phyloP scores from a whole-genome alignment of 192 early-diverging fungal genomes.

The Coemansia sp. region DNA sequence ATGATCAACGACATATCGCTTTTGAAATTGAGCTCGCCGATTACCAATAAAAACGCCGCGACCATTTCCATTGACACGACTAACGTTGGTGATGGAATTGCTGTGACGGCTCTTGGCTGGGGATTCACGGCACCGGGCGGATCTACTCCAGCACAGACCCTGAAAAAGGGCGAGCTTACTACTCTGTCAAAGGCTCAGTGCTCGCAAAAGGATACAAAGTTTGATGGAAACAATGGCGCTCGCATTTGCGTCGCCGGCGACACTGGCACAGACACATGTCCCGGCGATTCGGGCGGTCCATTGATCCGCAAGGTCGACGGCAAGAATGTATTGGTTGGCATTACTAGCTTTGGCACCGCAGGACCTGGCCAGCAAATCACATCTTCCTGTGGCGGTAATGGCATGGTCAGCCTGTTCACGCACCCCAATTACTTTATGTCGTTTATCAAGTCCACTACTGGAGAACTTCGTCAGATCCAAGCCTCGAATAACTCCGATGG shows the following conservation, averaged over 20 bases:
- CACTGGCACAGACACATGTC: constrained; percentile 45
- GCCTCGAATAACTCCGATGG: constrained; percentile 18
- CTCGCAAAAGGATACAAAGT: constrained; percentile 44
- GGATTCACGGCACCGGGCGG: constrained; percentile 42
- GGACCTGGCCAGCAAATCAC: constrained; percentile 37
- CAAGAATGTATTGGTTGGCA: constrained; percentile 44
- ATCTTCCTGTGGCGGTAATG: constrained; percentile 42
- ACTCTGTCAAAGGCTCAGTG: constrained; percentile 41
- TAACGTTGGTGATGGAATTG: constrained; percentile 39
- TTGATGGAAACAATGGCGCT: constrained; percentile 45
- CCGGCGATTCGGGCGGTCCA: constrained; percentile 59
- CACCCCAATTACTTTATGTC: constrained; percentile 48
- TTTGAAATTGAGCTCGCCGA: constrained; percentile 23
- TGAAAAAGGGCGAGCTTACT: constrained; percentile 37
- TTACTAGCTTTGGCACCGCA: constrained; percentile 57
- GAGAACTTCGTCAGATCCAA: constrained; percentile 31
- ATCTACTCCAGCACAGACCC: constrained; percentile 29
- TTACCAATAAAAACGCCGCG: constrained; percentile 21
- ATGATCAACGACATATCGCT: constrained; percentile 59
- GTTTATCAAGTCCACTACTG: constrained; percentile 51
- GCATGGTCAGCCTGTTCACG: constrained; percentile 56
- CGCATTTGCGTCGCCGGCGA: constrained; percentile 53
- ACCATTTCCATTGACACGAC: constrained; percentile 29
- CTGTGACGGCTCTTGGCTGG: constrained; percentile 53
- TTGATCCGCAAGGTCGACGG: constrained; percentile 48